Base-by-base conservation (phyloP, 441 rosid species). In the Adansonia rubrostipa region DNA sequence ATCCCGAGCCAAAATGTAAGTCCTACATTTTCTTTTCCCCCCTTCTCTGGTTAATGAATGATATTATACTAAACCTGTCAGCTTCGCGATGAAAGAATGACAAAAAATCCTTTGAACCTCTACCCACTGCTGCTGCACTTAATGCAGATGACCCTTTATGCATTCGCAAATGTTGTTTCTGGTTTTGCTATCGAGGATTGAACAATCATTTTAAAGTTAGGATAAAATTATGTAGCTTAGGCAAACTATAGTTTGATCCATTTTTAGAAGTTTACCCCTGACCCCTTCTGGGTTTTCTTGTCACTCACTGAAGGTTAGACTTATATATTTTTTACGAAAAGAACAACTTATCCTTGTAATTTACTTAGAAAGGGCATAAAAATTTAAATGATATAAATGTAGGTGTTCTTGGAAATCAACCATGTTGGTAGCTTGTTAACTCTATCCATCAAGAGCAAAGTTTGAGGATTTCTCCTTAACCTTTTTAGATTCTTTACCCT, bases 1-100 rank as follows among this genome's bases (percentile, higher is more conserved):
- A 70, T 96, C 97, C 45, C 90, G 97, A 62, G 92, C 92, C 70
- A 96, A 84, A 84, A 85, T 74, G 98, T 91, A 86, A 80, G 89
- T 67, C 36, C 7, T 68, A 61, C 78, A 73, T 13, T 72, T 40
- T 36, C 36, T 36, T 65, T 51, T 51, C 10, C 44, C 60, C 42
- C 9, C 20, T 60, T 11, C 33, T 3, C 1, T 73, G 36, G 11
- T 45, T 44, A 20, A 22, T 60, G 24, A 74, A 7, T 20, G 20
- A 14, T 22, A 73, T 20, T 20, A 28, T 28, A 28, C 33, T 28
- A 28, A 28, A 28, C 2, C 33, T 42, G 40, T 65, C 57, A 65
- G 36, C 22, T 61, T 66, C 7, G 15, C 50, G 20, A 14, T 42
- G 42, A 11, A 58, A 20, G 57, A 8, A 74, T 74, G 42, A 17